These are phyloP conservation scores for Claviceps lovelessii DNA, from an alignment of 2,329 filamentous ascomycete genomes.

Conservation along the genomic window DNA sequence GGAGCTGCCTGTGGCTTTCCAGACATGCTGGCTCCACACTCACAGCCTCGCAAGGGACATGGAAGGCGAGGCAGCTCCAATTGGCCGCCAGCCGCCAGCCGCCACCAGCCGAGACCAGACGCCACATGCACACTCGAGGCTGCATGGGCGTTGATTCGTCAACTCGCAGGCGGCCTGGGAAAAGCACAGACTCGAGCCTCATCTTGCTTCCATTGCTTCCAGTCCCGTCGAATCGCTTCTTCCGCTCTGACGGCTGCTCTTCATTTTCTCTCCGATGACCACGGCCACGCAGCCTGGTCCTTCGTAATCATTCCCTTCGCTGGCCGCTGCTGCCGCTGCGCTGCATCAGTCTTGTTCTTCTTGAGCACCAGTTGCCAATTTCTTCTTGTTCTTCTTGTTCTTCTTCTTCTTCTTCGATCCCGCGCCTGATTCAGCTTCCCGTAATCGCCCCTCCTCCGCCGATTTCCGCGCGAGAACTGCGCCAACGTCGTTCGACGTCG, in stretches of 20 bases:
- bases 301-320: not conserved
- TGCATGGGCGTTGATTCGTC: not conserved
- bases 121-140: too few species aligned
- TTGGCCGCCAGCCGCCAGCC: too few species aligned
- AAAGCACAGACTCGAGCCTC: not conserved
- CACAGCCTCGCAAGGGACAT: not conserved
- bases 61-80: too few species aligned
- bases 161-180: too few species aligned
- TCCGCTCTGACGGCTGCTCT: not conserved
- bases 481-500: conserved; percentile 1
- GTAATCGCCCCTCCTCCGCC: not conserved
- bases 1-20: not conserved
- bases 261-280: conserved; percentile 1
- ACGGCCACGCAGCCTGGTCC: conserved; percentile 2
- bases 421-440: not conserved
- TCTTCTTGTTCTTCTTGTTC: not conserved
- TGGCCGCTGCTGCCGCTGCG: not conserved
- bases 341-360: not conserved
- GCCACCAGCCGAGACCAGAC: too few species aligned
- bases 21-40: not conserved
- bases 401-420: not conserved
- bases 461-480: not conserved
- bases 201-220: not conserved
- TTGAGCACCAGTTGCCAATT: not conserved
- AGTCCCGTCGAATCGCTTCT: not conserved